A percentile compares a stretch with the other conserved stretches of the same genome.
Conservation (phyloP, 495 filamentous ascomycete species). For the Sabuloglossum arenarium region DNA sequence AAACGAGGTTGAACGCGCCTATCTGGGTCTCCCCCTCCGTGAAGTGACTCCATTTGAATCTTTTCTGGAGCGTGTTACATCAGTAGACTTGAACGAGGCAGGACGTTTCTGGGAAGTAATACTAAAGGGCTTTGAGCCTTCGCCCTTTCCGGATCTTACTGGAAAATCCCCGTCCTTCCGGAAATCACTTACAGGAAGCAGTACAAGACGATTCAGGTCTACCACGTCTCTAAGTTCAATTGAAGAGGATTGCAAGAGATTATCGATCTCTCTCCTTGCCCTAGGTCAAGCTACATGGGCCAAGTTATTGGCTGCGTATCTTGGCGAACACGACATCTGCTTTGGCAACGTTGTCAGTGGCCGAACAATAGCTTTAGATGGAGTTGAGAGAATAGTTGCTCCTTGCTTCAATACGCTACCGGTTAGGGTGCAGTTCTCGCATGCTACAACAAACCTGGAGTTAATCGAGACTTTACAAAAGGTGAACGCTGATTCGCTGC, state of each 20-base stretch:
- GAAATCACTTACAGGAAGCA: constrained; percentile 11
- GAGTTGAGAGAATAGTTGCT: constrained; percentile 49
- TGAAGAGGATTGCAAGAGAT: constrained; percentile 22
- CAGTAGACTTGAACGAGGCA: constrained; percentile 15
- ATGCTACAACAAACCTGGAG: constrained; percentile 23
- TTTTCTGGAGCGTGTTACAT: constrained; percentile 28
- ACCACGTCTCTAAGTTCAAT: constrained; percentile 22
- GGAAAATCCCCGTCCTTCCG: constrained; percentile 2
- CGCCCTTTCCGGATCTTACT: constrained; percentile 21
- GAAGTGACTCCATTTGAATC: constrained; percentile 23
- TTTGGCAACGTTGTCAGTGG: constrained; percentile 68
- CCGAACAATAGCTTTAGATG: constrained; percentile 38
- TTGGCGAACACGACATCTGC: constrained; percentile 41
- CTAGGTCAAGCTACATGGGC: constrained; percentile 52
- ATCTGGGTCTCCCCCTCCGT: constrained; percentile 23
- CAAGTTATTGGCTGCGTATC: constrained; percentile 28
- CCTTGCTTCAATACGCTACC: constrained; percentile 85
- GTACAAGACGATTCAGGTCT: constrained; percentile 7
- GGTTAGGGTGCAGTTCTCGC: constrained; percentile 34
- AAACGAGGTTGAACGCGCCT: constrained; percentile 36
- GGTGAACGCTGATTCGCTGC: constrained; percentile 32
- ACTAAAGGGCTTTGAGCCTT: constrained; percentile 27
- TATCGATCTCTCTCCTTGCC: constrained; percentile 38
- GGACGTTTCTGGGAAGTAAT: constrained; percentile 41
- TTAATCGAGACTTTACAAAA: constrained; percentile 30